A percentile compares a stretch with the other conserved stretches of the same genome.
Evolutionary conservation across 352 stramenopile genomes (phyloP).

Genomic region (Globisporangium sylvaticum): DNA sequence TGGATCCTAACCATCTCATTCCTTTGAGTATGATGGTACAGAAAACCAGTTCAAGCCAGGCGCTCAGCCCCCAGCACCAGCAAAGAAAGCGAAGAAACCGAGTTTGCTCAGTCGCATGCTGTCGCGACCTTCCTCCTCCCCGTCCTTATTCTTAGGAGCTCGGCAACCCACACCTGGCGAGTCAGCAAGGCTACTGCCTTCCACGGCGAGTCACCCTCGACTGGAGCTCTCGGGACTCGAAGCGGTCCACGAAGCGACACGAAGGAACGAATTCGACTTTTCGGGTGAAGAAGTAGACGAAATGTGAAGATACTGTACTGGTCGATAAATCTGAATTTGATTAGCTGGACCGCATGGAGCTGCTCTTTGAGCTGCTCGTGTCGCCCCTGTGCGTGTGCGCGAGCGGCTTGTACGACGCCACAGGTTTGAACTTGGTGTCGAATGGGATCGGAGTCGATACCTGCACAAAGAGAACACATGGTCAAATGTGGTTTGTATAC

Average conservation of each 20-base stretch:
- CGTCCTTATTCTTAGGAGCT: background rate
- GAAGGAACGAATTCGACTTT: conserved; percentile 39
- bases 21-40: background rate
- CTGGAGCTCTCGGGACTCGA: conserved; percentile 39
- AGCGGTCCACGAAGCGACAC: conserved; percentile 37
- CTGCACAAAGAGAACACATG: conserved; percentile 15
- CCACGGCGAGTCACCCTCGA: conserved; percentile 14
- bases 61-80: background rate
- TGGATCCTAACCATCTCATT: no score
- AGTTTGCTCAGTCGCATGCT: conserved; percentile 16
- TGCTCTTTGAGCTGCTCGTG: background rate
- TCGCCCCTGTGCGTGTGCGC: background rate
- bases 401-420: conserved; percentile 27
- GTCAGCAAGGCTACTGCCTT: background rate
- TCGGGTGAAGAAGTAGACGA: conserved; percentile 22
- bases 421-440: conserved; percentile 29
- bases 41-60: conserved; percentile 12
- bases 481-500: background rate
- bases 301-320: conserved; percentile 8
- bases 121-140: background rate
- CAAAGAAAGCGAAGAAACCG: conserved; percentile 1
- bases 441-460: conserved; percentile 24
- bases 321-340: background rate
- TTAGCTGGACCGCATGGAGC: background rate
- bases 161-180: background rate